Evolutionary conservation across 192 early-diverging fungal genomes (phyloP).

Genomic region (Coemansia sp.): DNA sequence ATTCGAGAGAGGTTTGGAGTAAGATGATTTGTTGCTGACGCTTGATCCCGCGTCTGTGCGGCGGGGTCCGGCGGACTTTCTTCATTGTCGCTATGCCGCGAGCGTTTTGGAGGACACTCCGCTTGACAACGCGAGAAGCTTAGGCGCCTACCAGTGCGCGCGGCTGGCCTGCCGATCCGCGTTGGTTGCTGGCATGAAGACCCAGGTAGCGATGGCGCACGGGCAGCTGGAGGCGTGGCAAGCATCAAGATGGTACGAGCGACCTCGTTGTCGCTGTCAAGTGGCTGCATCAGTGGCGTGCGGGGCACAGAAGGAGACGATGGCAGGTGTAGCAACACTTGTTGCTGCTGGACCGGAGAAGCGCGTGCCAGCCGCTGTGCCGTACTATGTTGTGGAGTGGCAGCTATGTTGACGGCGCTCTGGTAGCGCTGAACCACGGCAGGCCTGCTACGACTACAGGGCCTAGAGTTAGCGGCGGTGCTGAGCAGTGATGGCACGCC

Average conservation of each 20-base stretch:
- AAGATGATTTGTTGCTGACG: not conserved
- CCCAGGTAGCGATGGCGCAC: slow-evolving; percentile 17
- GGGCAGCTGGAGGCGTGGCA: slow-evolving; percentile 39
- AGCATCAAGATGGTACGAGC: slow-evolving; percentile 48
- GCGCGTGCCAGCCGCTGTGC: not conserved
- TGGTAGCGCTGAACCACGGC: not conserved
- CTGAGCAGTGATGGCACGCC: not conserved
- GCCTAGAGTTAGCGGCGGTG: not conserved
- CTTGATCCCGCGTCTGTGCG: not conserved
- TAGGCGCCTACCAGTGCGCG: slow-evolving; percentile 16
- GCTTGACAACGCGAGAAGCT: slow-evolving; percentile 27
- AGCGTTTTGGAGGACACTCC: slow-evolving; percentile 5
- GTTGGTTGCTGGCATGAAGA: slow-evolving; percentile 16
- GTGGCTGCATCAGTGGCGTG: slow-evolving; percentile 21
- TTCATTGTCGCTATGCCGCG: slow-evolving; percentile 2
- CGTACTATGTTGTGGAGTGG: not conserved
- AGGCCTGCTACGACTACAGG: not conserved
- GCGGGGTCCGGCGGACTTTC: not conserved
- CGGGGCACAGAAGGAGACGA: slow-evolving; percentile 14
- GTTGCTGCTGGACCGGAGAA: slow-evolving; percentile 13
- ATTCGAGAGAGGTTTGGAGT: slow-evolving; percentile 27
- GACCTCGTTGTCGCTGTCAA: slow-evolving; percentile 32
- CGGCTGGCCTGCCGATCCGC: not conserved
- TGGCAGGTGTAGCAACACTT: slow-evolving; percentile 15
- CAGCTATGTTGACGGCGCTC: not conserved